Evolutionary conservation across 805 yeast species (phyloP).

Genomic region (Candida vaughaniae): DNA sequence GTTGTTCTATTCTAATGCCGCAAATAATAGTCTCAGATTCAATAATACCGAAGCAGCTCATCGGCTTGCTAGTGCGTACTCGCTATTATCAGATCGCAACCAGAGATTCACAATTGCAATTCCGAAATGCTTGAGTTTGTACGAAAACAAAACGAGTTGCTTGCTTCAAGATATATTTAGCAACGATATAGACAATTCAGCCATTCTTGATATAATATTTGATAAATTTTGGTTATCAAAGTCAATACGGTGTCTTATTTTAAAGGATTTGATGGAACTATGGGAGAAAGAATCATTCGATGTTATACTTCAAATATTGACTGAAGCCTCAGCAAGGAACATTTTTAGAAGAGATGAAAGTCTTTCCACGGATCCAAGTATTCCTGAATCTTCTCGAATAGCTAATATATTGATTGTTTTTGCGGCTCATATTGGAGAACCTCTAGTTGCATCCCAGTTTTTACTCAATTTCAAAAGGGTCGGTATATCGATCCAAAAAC

Average conservation of each 20-base stretch:
- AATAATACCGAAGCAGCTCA: no score
- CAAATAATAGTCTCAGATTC: no score
- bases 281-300: slow-evolving; percentile 11
- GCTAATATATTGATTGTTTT: slow-evolving; percentile 17
- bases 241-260: slow-evolving; percentile 19
- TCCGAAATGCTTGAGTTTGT: slow-evolving; percentile 16
- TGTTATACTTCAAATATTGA: slow-evolving; percentile 7
- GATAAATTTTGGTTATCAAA: slow-evolving; percentile 15
- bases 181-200: slow-evolving; percentile 17
- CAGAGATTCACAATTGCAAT: slow-evolving; percentile 14
- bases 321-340: slow-evolving; percentile 1
- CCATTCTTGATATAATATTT: slow-evolving; percentile 17
- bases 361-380: no score
- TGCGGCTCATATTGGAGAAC: slow-evolving; percentile 21
- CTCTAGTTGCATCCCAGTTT: slow-evolving; percentile 21
- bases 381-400: no score
- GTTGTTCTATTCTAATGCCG: no score
- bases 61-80: no score
- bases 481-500: slow-evolving; percentile 2
- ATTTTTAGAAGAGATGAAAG: background rate
- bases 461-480: slow-evolving; percentile 9
- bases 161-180: slow-evolving; percentile 22
- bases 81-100: no score
- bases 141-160: slow-evolving; percentile 7
- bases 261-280: slow-evolving; percentile 17